Percentiles rank a stretch among this genome's conserved stretches.
phyloP scores from a whole-genome alignment of 2,329 filamentous ascomycete species.

The Fusarium equiseti region DNA sequence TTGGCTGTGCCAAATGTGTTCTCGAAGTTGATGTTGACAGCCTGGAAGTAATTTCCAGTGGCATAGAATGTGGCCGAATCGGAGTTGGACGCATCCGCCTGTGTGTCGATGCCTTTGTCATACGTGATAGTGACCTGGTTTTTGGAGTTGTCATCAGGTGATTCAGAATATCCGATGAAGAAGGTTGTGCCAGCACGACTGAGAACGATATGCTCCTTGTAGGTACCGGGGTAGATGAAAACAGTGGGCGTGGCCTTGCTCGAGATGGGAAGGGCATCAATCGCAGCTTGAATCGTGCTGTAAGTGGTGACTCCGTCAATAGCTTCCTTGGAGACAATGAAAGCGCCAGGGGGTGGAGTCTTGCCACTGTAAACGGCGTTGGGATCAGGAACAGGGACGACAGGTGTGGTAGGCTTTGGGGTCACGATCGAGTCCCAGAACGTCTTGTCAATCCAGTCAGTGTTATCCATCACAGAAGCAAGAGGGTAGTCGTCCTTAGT shows the following conservation, averaged over 20 bases:
- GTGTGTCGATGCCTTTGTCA: slow-evolving; percentile 41
- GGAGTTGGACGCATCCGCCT: slow-evolving; percentile 41
- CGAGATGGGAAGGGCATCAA: slow-evolving; percentile 54
- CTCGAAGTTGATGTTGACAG: slow-evolving; percentile 44
- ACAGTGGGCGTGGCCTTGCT: slow-evolving; percentile 45
- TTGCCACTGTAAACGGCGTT: slow-evolving; percentile 54
- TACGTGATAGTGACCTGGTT: slow-evolving; percentile 43
- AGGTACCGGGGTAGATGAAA: slow-evolving; percentile 43
- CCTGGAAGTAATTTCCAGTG: slow-evolving; percentile 44
- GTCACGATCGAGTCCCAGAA: slow-evolving; percentile 43
- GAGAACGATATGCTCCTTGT: slow-evolving; percentile 42
- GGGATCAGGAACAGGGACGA: slow-evolving; percentile 38
- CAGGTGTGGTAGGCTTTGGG: slow-evolving; percentile 19
- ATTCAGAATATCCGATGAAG: slow-evolving; percentile 41
- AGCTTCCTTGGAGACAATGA: slow-evolving; percentile 41
- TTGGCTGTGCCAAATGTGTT: slow-evolving; percentile 39
- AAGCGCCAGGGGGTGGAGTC: slow-evolving; percentile 45
- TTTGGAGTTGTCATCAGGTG: slow-evolving; percentile 44
- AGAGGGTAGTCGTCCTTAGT: slow-evolving; percentile 38
- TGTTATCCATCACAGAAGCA: slow-evolving; percentile 37
- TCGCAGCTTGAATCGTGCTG: slow-evolving; percentile 49
- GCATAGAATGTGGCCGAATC: slow-evolving; percentile 44
- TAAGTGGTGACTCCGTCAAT: slow-evolving; percentile 24
- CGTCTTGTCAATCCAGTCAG: slow-evolving; percentile 44
- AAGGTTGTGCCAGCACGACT: slow-evolving; percentile 30